Evolutionary conservation across 495 filamentous ascomycete genomes (phyloP), one percentile per base, ranked within the genome.

Genomic region (Penicillium pancosmium): DNA sequence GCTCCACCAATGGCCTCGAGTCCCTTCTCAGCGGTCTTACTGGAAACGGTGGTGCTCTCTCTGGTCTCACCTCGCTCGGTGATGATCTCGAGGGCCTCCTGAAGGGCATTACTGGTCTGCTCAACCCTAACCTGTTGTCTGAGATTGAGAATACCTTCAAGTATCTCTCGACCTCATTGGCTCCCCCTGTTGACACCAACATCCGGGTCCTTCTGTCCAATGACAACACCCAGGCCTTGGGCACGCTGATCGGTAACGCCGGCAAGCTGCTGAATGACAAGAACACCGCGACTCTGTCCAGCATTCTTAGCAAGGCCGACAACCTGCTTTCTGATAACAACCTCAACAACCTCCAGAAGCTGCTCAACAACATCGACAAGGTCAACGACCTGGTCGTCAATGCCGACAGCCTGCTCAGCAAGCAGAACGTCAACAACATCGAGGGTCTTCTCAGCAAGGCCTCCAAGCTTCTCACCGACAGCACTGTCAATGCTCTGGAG

Each of bases 341-440:
- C 11, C 66, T 78, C n/a, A 66, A 75, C 43, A 67, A 67, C n/a
- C 68, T 80, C 9, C 64, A 73, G 44, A 69, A 57, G 25, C 58
- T 81, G 19, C 57, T 80, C n/a, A 19, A 75, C 68, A 54, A 71
- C 69, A 53, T 78, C n/a, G 63, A 73, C 46, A 70, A 71, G 33
- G 64, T 80, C 12, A 74, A 74, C 34, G 64, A 56, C 11, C 60
- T 80, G 3, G 56, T 79, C n/a, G 46, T 68, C 64, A 54, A 72
- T 70, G 61, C 67, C 65, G 64, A 68, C 57, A 16, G 60, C 57
- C 19, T 73, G 67, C 35, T 70, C 56, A 60, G 60, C 16, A 19
- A 61, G 47, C 61, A 61, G 56, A 75, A 61, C 64, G 71, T 71
- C 54, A 63, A 71, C 44, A 62, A 66, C 38, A 62, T 80, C n/a